Evolutionary conservation across 768 basidiomycete species (phyloP), one percentile per base, ranked within the genome.

Genomic region (Thelephora ganbajun): DNA sequence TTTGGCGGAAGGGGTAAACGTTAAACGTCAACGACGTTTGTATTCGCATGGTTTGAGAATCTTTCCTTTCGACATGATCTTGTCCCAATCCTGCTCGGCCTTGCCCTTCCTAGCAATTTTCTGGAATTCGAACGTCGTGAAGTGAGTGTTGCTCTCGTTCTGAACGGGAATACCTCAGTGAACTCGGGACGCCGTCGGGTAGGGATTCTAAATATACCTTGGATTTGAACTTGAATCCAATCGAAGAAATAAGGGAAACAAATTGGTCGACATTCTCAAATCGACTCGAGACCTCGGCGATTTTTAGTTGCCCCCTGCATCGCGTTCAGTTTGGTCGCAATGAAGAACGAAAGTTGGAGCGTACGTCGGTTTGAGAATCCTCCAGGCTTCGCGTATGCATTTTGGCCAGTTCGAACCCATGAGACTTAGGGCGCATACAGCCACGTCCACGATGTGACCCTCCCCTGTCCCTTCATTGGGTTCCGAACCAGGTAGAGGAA

Each of bases 321-420:
- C 26, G 26, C 22, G 26, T 35, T 43, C 34, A 19, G 41, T 43
- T 45, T 18, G 34, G 7, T 46, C 34, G 48, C 48, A 18, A 47
- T 50, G 41, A 33, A 14, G 26, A 26, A 30, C 9, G 26, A 30
- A 4, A 30, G 9, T 30, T 30, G 26, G 26, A 43, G 68, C 83
- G 57, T 56, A 94, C 94, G 75, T 76, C n/a, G 74, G 63, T 61
- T 80, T 84, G 35, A 98, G 68, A 35, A 98, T 76, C 54, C 96
- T 71, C 78, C 88, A 87, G 6, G 87, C 84, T 61, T 99, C 93
- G 22, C 83, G 72, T 22, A 98, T 73, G 56, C 89, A 89, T 41
- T 71, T 72, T n/a, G 87, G 75, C 96, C 96, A 99, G 59, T 99
- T 97, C 13, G 80, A 85, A 30, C 88, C 86, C 96, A 99, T 99